Base-by-base conservation (phyloP, 169 alveolate genomes). In the Plasmodium adleri region DNA sequence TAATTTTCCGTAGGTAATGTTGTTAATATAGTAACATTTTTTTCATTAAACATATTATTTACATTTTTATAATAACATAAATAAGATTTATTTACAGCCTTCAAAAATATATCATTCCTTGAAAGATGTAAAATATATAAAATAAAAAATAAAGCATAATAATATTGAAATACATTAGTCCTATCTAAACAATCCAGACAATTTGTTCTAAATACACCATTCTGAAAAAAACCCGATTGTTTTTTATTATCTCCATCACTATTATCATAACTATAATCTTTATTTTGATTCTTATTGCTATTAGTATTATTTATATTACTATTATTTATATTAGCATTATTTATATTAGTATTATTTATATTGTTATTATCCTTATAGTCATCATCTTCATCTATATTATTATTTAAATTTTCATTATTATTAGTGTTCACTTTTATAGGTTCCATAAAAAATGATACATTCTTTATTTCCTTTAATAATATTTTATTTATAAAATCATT, bases 131-230 rank as follows among this genome's bases (percentile, higher is more conserved):
- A 63, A 12, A 83, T 56, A 15, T 83, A 71, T 13, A 83, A 52
- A 24, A 83, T 83, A 62, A 83, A 83, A 62, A 68, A 83, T 20
- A 67, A 49, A 1, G 86, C 39, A 43, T 83, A 93, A 88, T 97
- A 96, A 88, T 98, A 95, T 93, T 98, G 98, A 26, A 98, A 90
- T 17, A 97, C 99, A 92, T 98, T 98, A 2, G 99, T 98, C 68
- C 99, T 96, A 88, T 99, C 99, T 45, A 99, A 91, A 64, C 99
- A 98, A 91, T 99, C 99, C 91, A 99, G 95, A 80, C 99, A 99
- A 93, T 98, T 99, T 32, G 99, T 97, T 75, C 99, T 96, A 70
- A 97, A 91, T 43, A 96, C 96, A 3, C 99, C 99, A 68, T 87
- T 75, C 92, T 99, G 99, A 39, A 72, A 78, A 71, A 62, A 59